Percentiles rank a stretch among this genome's conserved stretches.
These are phyloP conservation scores for Sequoia sempervirens DNA, from an alignment of 75 land plant species.

Conservation along the genomic window DNA sequence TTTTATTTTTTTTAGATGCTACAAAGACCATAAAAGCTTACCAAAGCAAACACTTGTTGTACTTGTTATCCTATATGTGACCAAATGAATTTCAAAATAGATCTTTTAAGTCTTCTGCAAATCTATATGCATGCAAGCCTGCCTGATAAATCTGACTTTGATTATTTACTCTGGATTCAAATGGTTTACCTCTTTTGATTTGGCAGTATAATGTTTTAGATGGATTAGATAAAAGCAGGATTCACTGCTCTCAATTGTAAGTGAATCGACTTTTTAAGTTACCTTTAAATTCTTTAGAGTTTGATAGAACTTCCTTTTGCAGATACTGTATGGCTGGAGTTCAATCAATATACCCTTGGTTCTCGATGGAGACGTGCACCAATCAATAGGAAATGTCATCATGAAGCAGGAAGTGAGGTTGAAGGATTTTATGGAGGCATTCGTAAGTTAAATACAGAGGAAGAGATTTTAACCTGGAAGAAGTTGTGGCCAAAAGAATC, in stretches of 20 bases:
- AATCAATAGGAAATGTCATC: constrained; percentile 31
- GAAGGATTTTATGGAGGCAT: constrained; percentile 60
- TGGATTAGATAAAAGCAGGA: neutral
- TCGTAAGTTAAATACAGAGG: constrained; percentile 33
- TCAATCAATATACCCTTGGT: constrained; percentile 44
- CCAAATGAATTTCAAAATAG: neutral
- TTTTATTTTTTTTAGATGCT: neutral
- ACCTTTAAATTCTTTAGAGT: neutral
- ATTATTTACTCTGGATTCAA: neutral
- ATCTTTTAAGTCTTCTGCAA: neutral
- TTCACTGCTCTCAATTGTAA: neutral
- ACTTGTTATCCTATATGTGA: neutral
- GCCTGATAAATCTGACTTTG: neutral
- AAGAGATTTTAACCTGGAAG: constrained; percentile 39
- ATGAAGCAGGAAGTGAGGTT: constrained; percentile 41
- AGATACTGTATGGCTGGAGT: constrained; percentile 50
- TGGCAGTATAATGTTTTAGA: neutral
- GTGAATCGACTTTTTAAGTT: neutral
- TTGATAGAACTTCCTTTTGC: constrained; percentile 8
- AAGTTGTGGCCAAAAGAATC: constrained; percentile 37
- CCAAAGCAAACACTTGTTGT: neutral
- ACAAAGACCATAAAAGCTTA: neutral
- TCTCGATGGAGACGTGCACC: constrained; percentile 50
- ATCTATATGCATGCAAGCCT: neutral
- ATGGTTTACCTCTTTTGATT: neutral